Percentiles rank a stretch among this genome's conserved stretches.
Conservation (phyloP, 2,329 filamentous ascomycete species). For the Myriosclerotinia duriaeana region DNA sequence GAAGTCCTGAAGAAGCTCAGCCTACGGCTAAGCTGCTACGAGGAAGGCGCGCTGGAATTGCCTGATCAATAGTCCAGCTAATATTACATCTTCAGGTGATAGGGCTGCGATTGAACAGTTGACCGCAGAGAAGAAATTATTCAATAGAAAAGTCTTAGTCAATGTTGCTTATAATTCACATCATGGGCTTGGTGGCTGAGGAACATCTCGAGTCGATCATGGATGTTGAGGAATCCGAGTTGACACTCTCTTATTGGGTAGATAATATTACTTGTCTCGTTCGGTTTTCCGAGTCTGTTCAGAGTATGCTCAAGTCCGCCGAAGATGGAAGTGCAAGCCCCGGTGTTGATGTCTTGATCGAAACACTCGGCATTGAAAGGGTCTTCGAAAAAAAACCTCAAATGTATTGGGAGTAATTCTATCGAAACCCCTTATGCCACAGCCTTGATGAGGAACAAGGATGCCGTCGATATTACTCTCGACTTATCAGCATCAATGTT, state of each 20-base stretch:
- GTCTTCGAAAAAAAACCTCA: constrained; percentile 42
- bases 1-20: constrained; percentile 37
- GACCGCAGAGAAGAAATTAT: constrained; percentile 37
- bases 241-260: constrained; percentile 48
- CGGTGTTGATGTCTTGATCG: constrained; percentile 32
- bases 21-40: constrained; percentile 40
- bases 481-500: constrained; percentile 49
- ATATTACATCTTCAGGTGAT: constrained; percentile 40
- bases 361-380: constrained; percentile 43
- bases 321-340: constrained; percentile 17
- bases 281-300: constrained; percentile 46
- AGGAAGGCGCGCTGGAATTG: constrained; percentile 39
- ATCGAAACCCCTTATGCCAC: constrained; percentile 42
- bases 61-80: constrained; percentile 41
- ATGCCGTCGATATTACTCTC: constrained; percentile 48
- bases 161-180: constrained; percentile 41
- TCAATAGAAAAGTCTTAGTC: constrained; percentile 38
- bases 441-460: constrained; percentile 53
- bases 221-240: constrained; percentile 27
- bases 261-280: constrained; percentile 49
- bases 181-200: constrained; percentile 38
- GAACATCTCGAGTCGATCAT: constrained; percentile 33
- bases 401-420: constrained; percentile 45
- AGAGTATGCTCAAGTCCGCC: constrained; percentile 29
- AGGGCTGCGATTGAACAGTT: constrained; percentile 31